A percentile compares a stretch with the other conserved stretches of the same genome.
These are phyloP conservation scores for Podaxis sp. DNA, from an alignment of 768 basidiomycete genomes.

Conservation along the genomic window DNA sequence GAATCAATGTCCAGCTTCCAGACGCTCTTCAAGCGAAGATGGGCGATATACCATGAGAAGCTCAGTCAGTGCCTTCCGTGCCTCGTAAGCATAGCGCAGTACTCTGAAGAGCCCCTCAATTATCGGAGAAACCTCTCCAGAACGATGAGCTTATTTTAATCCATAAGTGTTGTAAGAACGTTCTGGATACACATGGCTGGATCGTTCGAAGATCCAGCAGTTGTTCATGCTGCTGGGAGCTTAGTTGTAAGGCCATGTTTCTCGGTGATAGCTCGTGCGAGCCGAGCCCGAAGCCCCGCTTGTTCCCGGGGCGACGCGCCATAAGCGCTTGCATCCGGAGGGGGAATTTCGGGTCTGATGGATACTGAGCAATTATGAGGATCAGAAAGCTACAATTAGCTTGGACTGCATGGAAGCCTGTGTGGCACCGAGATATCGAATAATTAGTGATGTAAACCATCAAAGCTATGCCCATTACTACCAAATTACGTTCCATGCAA, in stretches of 20 bases:
- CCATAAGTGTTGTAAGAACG: neutral
- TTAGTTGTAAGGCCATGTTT: neutral
- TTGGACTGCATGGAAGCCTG: neutral
- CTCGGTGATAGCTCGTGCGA: constrained; percentile 8
- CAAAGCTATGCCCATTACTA: neutral
- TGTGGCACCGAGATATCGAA: neutral
- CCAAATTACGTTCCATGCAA: neutral
- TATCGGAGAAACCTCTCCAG: constrained; percentile 12
- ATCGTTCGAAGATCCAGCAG: neutral
- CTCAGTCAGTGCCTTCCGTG: neutral
- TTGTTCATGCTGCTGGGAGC: neutral
- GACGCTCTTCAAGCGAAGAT: neutral
- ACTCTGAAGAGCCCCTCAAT: neutral
- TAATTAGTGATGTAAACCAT: neutral
- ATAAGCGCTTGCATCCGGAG: neutral
- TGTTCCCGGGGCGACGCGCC: neutral
- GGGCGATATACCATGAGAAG: neutral
- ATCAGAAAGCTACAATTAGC: neutral
- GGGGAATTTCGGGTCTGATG: neutral
- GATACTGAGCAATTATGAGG: neutral
- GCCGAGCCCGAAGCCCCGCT: neutral
- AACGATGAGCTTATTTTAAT: constrained; percentile 7
- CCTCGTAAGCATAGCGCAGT: neutral
- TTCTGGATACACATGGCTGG: neutral
- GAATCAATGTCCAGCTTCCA: neutral